These are phyloP conservation scores for Brassica nigra DNA, from an alignment of 345 rosid species.

Conservation along the genomic window DNA sequence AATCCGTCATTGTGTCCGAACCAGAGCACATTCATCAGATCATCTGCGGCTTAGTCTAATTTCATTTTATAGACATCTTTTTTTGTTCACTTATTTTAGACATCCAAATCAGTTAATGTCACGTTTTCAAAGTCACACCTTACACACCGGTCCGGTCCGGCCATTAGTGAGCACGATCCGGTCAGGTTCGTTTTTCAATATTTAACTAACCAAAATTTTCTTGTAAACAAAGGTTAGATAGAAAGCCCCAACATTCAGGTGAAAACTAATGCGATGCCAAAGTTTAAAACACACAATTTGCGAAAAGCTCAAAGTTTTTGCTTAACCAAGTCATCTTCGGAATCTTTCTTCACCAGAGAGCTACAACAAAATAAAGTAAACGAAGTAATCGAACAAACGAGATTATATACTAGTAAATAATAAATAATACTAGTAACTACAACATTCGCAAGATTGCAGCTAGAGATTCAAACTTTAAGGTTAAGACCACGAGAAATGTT, in stretches of 20 bases:
- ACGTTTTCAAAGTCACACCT: too few relatives aligned
- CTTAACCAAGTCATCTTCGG: conserved; percentile 13
- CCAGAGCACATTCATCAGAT: too few relatives aligned
- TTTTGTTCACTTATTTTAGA: too few relatives aligned
- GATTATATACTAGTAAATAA: neutral
- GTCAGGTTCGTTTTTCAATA: neutral
- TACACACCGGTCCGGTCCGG: neutral
- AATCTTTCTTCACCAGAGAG: conserved; percentile 26
- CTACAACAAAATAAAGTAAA: conserved; percentile 17
- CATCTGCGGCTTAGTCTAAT: neutral
- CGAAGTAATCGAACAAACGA: neutral
- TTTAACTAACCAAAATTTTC: neutral
- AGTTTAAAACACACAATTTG: neutral
- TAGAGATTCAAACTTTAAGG: neutral
- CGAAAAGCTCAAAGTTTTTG: conserved; percentile 3
- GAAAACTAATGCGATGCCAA: conserved; percentile 2
- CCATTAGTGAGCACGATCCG: neutral
- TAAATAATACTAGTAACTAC: neutral
- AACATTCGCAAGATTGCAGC: neutral
- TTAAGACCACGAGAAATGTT: neutral
- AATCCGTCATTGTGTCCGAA: too few relatives aligned
- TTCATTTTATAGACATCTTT: neutral
- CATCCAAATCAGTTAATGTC: neutral
- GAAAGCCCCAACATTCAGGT: conserved; percentile 1
- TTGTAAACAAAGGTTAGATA: neutral